phyloP scores from a whole-genome alignment of 225 moss, liverwort and hornwort genomes.

The Takakia lepidozioides region DNA sequence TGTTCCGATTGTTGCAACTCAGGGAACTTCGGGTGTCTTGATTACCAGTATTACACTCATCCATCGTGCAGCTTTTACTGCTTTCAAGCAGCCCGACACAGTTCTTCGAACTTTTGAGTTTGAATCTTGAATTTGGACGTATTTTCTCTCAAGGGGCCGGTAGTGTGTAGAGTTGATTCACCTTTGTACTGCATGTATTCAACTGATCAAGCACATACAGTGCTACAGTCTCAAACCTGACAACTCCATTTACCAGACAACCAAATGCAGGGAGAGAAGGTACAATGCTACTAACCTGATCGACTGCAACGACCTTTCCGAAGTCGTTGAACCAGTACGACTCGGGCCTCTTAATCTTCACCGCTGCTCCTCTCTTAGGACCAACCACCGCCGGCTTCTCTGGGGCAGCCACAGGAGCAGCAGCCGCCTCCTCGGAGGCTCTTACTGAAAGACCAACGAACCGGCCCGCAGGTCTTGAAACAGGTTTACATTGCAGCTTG shows the following conservation, averaged over 20 bases:
- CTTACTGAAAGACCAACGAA: conserved; percentile 9
- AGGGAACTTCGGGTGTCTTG: not conserved
- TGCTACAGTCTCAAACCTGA: too few relatives aligned
- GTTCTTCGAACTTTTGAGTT: too few relatives aligned
- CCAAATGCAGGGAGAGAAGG: not conserved
- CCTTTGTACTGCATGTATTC: too few relatives aligned
- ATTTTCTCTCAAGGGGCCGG: too few relatives aligned
- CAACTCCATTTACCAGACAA: too few relatives aligned
- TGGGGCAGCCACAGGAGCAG: not conserved
- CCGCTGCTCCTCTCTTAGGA: conserved; percentile 17
- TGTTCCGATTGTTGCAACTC: not conserved
- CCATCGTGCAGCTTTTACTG: too few relatives aligned
- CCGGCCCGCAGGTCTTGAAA: not conserved
- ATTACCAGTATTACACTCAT: not conserved
- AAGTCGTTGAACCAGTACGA: conserved; percentile 54
- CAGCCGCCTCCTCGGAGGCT: conserved; percentile 14
- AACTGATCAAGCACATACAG: too few relatives aligned
- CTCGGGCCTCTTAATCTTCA: conserved; percentile 45
- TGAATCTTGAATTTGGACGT: too few relatives aligned
- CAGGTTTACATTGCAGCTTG: conserved; percentile 23
- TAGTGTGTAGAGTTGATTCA: too few relatives aligned
- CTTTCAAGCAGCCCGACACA: too few relatives aligned
- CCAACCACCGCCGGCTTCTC: conserved; percentile 10
- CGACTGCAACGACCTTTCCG: conserved; percentile 53
- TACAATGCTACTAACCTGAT: conserved; percentile 26